Conservation (phyloP, 257 asterid genomes). For the Schizonepeta tenuifolia region DNA sequence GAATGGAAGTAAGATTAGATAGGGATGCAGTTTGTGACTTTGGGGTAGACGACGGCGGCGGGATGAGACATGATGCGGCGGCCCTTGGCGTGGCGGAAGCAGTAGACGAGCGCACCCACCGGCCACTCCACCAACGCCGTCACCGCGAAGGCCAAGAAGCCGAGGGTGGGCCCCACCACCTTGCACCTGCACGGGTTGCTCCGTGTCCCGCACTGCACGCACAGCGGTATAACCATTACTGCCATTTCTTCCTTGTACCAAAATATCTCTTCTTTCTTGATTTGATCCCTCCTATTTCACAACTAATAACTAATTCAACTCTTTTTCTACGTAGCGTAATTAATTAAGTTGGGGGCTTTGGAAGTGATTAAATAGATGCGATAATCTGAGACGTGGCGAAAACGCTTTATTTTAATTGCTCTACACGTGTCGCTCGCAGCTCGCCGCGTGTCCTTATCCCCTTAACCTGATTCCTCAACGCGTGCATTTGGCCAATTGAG, state of each 20-base stretch:
- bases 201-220: conserved; percentile 70
- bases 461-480: neutral
- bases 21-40: conserved; percentile 53
- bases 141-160: conserved; percentile 77
- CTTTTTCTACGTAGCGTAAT: neutral
- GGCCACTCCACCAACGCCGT: conserved; percentile 93
- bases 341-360: neutral
- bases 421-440: conserved; percentile 30
- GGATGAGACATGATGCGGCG: conserved; percentile 91
- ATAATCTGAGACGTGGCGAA: conserved; percentile 25
- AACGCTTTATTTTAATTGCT: neutral
- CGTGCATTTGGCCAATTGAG: neutral
- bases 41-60: conserved; percentile 68
- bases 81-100: conserved; percentile 81
- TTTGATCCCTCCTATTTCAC: too few species aligned
- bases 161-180: conserved; percentile 86
- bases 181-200: conserved; percentile 85
- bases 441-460: conserved; percentile 24
- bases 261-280: too few species aligned
- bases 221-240: conserved; percentile 36
- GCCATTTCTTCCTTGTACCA: too few species aligned
- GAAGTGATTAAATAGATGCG: neutral
- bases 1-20: conserved; percentile 27
- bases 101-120: conserved; percentile 73
- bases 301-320: neutral